phyloP scores from a whole-genome alignment of 306 rosid species.

The Cucumis melo region DNA sequence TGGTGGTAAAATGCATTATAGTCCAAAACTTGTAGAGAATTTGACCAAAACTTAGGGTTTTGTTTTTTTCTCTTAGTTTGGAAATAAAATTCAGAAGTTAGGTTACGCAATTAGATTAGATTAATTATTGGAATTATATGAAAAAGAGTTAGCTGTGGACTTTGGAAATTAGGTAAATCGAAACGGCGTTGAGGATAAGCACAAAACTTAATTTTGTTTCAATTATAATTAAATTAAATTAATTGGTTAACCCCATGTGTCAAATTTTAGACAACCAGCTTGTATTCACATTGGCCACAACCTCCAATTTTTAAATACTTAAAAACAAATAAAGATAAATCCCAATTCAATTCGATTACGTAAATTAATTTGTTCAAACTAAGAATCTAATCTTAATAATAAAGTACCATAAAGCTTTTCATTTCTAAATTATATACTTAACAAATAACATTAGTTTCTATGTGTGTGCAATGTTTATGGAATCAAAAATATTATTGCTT shows the following conservation, averaged over 20 bases:
- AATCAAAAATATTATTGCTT: neutral
- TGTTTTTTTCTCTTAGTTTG: neutral
- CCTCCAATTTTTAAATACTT: neutral
- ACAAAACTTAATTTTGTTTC: neutral
- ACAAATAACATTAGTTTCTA: neutral
- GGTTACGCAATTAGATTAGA: constrained; percentile 4
- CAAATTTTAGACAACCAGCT: neutral
- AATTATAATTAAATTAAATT: neutral
- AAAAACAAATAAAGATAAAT: neutral
- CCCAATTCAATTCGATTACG: neutral
- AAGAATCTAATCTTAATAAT: neutral
- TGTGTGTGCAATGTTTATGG: neutral
- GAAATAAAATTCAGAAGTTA: neutral
- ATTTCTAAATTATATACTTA: neutral
- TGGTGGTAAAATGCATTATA: neutral
- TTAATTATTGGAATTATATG: neutral
- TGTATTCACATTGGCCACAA: neutral
- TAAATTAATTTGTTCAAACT: neutral
- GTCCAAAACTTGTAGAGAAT: neutral
- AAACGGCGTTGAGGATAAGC: constrained; percentile 6
- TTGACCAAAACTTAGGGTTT: neutral
- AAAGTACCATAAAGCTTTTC: neutral
- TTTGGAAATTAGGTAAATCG: neutral
- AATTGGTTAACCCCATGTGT: constrained; percentile 1
- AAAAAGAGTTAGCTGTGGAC: neutral